phyloP scores from a whole-genome alignment of 1,284 basidiomycete species.

The Malassezia furfur region DNA sequence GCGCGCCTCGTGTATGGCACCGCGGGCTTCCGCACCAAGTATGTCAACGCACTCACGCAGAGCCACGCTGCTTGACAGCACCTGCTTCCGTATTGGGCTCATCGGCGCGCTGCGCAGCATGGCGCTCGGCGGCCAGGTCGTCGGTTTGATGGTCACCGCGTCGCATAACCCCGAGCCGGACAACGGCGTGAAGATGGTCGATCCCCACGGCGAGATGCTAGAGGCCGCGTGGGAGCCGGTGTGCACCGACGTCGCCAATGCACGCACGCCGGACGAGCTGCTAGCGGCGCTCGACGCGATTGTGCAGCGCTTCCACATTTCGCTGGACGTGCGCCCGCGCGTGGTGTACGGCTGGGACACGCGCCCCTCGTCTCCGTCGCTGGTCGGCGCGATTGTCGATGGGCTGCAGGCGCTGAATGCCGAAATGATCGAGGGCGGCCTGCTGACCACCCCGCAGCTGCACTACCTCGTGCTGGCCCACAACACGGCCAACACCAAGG shows the following conservation, averaged over 20 bases:
- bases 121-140: conserved; percentile 73
- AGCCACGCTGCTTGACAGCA: conserved; percentile 72
- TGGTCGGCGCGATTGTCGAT: conserved; percentile 73
- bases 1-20: conserved; percentile 74
- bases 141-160: conserved; percentile 98
- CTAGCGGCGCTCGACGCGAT: conserved; percentile 60
- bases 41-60: neutral
- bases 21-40: conserved; percentile 78
- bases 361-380: conserved; percentile 70
- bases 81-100: conserved; percentile 83
- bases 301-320: conserved; percentile 63
- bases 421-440: conserved; percentile 54
- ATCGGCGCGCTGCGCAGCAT: conserved; percentile 84
- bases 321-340: conserved; percentile 64
- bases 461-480: conserved; percentile 87
- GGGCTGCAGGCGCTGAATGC: conserved; percentile 63
- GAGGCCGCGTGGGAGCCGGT: conserved; percentile 83
- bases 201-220: conserved; percentile 99
- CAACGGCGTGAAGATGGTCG: conserved; percentile 96
- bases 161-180: conserved; percentile 98
- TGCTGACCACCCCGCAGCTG: conserved; percentile 87
- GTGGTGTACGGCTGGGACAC: conserved; percentile 91
- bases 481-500: conserved; percentile 67
- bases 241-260: conserved; percentile 83
- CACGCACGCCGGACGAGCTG: conserved; percentile 63